These are phyloP conservation scores for Earliella scabrosa DNA, from an alignment of 1,284 basidiomycete species.

Conservation along the genomic window DNA sequence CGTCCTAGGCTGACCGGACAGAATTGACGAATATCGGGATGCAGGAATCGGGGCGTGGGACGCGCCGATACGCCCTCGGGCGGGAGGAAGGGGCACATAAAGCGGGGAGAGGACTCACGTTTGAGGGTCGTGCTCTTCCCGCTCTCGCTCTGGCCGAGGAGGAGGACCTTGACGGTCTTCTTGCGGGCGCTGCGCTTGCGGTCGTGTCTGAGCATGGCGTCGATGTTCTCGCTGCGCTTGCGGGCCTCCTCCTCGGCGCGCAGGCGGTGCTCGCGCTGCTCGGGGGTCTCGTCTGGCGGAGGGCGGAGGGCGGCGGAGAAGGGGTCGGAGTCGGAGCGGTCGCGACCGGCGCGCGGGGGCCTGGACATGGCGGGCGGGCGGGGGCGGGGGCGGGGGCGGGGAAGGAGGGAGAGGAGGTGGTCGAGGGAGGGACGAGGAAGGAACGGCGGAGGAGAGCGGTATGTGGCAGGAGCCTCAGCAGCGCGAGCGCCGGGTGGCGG, in stretches of 20 bases:
- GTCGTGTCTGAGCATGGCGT: constrained; percentile 73
- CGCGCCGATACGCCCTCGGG: constrained; percentile 13
- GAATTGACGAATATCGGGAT: not conserved
- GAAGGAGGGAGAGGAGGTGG: constrained; percentile 1
- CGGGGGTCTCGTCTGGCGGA: constrained; percentile 69
- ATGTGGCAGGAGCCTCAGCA: constrained; percentile 21
- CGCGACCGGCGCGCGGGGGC: too few species aligned
- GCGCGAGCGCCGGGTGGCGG: constrained; percentile 13
- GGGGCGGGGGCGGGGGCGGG: not conserved
- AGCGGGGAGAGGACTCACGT: constrained; percentile 56
- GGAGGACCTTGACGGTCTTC: constrained; percentile 72
- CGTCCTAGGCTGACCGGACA: not conserved
- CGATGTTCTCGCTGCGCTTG: constrained; percentile 74
- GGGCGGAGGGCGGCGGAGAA: constrained; percentile 67
- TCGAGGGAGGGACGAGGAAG: constrained; percentile 7
- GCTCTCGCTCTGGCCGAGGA: constrained; percentile 83
- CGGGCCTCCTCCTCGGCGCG: constrained; percentile 69
- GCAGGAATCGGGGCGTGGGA: not conserved
- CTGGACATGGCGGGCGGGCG: not conserved
- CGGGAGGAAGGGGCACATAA: not conserved
- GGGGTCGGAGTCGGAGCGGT: constrained; percentile 50
- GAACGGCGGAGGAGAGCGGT: constrained; percentile 15
- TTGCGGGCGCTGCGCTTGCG: constrained; percentile 58
- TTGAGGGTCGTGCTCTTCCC: constrained; percentile 84
- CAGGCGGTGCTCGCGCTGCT: constrained; percentile 63